Evolutionary conservation across 2,329 filamentous ascomycete species (phyloP).

Genomic region (Botrytis aclada): DNA sequence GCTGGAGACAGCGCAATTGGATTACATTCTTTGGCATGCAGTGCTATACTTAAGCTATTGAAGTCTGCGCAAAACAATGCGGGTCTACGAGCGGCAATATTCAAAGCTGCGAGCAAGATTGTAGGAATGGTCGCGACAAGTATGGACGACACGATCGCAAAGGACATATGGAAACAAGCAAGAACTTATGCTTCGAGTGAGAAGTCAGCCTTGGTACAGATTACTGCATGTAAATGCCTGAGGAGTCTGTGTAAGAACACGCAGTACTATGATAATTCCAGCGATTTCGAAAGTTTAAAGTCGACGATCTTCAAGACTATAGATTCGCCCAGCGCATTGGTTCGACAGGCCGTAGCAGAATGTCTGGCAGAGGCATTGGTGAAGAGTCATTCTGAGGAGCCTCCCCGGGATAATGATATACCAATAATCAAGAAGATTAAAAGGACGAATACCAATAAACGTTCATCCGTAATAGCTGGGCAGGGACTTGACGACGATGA

Average conservation of each 20-base stretch:
- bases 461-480: constrained; percentile 45
- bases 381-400: constrained; percentile 69
- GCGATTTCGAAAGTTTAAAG: constrained; percentile 87
- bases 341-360: constrained; percentile 82
- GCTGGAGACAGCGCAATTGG: constrained; percentile 91
- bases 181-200: constrained; percentile 73
- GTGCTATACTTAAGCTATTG: constrained; percentile 70
- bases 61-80: constrained; percentile 78
- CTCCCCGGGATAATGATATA: constrained; percentile 47
- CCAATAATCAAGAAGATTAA: constrained; percentile 68
- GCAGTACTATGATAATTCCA: constrained; percentile 79
- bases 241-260: constrained; percentile 70
- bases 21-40: constrained; percentile 71
- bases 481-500: constrained; percentile 64
- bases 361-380: constrained; percentile 81
- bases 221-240: constrained; percentile 75
- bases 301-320: constrained; percentile 79
- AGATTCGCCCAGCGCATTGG: constrained; percentile 70
- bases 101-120: constrained; percentile 73
- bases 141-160: constrained; percentile 78
- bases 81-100: constrained; percentile 75
- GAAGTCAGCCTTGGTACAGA: constrained; percentile 78
- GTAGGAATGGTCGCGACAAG: constrained; percentile 70
- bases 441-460: constrained; percentile 56
- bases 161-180: constrained; percentile 90